These are phyloP conservation scores for Paraglomus brasilianum DNA, from an alignment of 192 early-diverging fungal species.

Conservation along the genomic window DNA sequence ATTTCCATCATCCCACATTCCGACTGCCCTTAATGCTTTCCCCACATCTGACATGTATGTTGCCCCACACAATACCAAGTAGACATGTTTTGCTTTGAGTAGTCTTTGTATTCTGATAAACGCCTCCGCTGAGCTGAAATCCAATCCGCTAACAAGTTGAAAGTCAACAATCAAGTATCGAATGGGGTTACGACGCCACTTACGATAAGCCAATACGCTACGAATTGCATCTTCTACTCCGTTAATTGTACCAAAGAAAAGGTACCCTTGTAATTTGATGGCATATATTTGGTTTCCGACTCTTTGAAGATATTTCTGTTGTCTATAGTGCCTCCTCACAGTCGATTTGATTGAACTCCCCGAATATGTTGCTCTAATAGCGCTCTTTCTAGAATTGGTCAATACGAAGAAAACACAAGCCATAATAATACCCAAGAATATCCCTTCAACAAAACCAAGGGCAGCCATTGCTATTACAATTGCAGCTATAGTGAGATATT, in stretches of 20 bases:
- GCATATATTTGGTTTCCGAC: slow-evolving; percentile 85
- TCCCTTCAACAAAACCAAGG: slow-evolving; percentile 97
- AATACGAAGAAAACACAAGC: slow-evolving; percentile 96
- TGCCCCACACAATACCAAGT: slow-evolving; percentile 80
- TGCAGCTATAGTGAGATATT: slow-evolving; percentile 84
- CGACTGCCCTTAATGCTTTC: slow-evolving; percentile 61
- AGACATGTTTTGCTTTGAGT: slow-evolving; percentile 65
- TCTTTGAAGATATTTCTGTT: slow-evolving; percentile 81
- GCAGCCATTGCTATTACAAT: slow-evolving; percentile 88
- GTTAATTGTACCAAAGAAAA: slow-evolving; percentile 96
- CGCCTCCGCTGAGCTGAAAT: slow-evolving; percentile 88
- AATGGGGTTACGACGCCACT: slow-evolving; percentile 70
- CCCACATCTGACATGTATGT: slow-evolving; percentile 64
- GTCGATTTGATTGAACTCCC: slow-evolving; percentile 75
- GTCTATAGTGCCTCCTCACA: slow-evolving; percentile 83
- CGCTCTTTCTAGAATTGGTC: slow-evolving; percentile 61
- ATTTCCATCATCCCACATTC: slow-evolving; percentile 59
- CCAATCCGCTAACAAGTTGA: slow-evolving; percentile 79
- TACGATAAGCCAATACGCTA: slow-evolving; percentile 58
- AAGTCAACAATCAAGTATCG: slow-evolving; percentile 91
- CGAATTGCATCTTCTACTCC: slow-evolving; percentile 75
- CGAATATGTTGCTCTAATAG: slow-evolving; percentile 66
- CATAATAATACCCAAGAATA: slow-evolving; percentile 87
- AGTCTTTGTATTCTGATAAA: slow-evolving; percentile 84
- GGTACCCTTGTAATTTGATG: slow-evolving; percentile 88